phyloP scores from a whole-genome alignment of 148 eudicot genomes.

The Rhododendron molle region DNA sequence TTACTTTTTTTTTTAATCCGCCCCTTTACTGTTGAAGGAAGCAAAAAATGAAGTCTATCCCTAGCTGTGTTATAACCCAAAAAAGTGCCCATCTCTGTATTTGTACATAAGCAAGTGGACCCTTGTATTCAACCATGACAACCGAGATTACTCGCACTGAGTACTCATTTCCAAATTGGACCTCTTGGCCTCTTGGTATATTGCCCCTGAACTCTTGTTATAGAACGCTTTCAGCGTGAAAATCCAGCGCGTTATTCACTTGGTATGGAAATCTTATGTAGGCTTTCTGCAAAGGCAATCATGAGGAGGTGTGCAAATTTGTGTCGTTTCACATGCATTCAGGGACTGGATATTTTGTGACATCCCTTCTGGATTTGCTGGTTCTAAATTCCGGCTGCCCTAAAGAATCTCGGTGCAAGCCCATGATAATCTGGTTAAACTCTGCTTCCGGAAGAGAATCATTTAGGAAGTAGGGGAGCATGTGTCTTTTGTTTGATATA shows the following conservation, averaged over 20 bases:
- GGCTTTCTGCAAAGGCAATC: neutral
- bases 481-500: constrained; percentile 80
- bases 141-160: neutral
- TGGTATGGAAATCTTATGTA: neutral
- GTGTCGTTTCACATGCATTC: constrained; percentile 82
- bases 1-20: too few relatives aligned
- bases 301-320: constrained; percentile 11
- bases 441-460: constrained; percentile 69
- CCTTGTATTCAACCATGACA: neutral
- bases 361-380: constrained; percentile 74
- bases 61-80: neutral
- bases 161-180: neutral
- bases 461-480: constrained; percentile 70
- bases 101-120: neutral
- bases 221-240: neutral
- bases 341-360: constrained; percentile 86
- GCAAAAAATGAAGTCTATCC: neutral
- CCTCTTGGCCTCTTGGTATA: neutral
- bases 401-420: constrained; percentile 72
- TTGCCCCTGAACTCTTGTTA: neutral
- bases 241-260: too few relatives aligned
- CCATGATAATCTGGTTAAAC: constrained; percentile 60
- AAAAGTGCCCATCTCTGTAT: neutral
- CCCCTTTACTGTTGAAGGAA: neutral
- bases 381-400: constrained; percentile 90